phyloP scores from a whole-genome alignment of 208 protist genomes.

The Acanthamoeba triangularis region DNA sequence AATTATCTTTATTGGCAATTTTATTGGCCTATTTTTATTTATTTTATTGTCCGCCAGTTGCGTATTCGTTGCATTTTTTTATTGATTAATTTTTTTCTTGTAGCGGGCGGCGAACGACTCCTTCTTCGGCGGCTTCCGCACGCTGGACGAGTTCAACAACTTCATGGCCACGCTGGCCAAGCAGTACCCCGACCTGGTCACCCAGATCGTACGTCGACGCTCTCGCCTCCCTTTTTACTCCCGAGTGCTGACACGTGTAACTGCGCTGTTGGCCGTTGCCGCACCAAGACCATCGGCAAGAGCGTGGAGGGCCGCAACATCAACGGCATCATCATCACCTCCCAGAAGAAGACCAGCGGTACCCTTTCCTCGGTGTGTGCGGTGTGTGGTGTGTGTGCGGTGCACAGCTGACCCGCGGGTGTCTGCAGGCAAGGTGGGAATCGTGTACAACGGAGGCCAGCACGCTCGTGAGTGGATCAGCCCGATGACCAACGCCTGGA shows the following conservation, averaged over 20 bases:
- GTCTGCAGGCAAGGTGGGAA: background rate
- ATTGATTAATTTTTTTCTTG: background rate
- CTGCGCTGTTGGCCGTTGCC: background rate
- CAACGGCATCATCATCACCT: conserved; percentile 45
- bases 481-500: conserved; percentile 76
- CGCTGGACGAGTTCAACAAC: conserved; percentile 57
- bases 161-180: conserved; percentile 22
- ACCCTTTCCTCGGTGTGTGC: background rate
- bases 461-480: conserved; percentile 84
- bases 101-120: conserved; percentile 12
- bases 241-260: too few relatives aligned
- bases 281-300: background rate
- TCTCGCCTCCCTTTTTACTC: background rate
- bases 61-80: background rate
- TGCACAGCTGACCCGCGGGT: too few relatives aligned
- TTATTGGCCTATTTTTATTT: background rate
- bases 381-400: too few relatives aligned
- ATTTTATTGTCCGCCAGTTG: background rate
- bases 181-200: conserved; percentile 65
- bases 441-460: conserved; percentile 59
- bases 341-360: background rate
- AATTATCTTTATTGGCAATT: background rate
- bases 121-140: conserved; percentile 51
- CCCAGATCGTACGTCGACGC: background rate
- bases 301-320: conserved; percentile 44